phyloP scores from a whole-genome alignment of 176 grass and related monocot genomes.

The Triticum dicoccoides region DNA sequence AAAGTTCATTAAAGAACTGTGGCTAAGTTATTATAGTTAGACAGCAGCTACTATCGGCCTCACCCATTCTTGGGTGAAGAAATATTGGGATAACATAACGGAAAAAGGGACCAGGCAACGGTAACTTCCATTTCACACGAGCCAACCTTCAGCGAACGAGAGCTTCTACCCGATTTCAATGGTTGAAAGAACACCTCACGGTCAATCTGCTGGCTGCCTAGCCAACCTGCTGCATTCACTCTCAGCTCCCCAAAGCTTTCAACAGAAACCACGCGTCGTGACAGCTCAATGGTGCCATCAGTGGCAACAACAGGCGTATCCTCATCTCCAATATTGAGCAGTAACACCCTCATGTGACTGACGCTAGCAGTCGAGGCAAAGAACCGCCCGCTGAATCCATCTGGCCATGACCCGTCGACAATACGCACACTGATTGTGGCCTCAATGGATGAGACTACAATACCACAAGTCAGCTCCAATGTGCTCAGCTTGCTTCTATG shows the following conservation, averaged over 20 bases:
- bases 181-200: neutral
- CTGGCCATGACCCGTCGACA: neutral
- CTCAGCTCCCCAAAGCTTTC: neutral
- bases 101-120: neutral
- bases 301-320: neutral
- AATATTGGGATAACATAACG: neutral
- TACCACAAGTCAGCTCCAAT: neutral
- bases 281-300: neutral
- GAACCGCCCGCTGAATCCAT: neutral
- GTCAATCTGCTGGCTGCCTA: neutral
- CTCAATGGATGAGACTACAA: neutral
- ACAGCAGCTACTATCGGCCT: no score
- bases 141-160: neutral
- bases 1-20: no score
- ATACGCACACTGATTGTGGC: neutral
- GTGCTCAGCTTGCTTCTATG: constrained; percentile 2
- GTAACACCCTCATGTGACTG: neutral
- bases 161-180: neutral
- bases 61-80: neutral
- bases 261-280: neutral
- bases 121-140: constrained; percentile 15
- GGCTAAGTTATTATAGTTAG: no score
- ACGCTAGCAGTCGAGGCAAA: neutral
- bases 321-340: neutral
- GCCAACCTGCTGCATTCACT: neutral